Conservation (phyloP, 306 rosid genomes). For the Coriaria nepalensis region DNA sequence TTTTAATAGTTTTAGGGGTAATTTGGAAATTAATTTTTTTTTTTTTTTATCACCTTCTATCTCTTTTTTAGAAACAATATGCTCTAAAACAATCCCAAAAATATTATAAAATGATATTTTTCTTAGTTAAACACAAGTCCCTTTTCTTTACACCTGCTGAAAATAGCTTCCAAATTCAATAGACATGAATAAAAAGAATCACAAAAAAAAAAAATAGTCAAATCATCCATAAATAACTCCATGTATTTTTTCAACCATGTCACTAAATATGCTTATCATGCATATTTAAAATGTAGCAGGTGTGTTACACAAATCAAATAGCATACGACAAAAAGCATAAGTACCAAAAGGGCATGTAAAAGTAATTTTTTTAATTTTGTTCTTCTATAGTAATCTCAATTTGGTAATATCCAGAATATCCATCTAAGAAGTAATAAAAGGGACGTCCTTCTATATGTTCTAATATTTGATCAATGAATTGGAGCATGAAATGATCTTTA, state of each 20-base stretch:
- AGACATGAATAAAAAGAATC: background rate
- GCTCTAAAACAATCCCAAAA: background rate
- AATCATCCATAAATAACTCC: slow-evolving; percentile 1
- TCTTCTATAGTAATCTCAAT: background rate
- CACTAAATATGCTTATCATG: background rate
- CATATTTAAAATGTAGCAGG: slow-evolving; percentile 1
- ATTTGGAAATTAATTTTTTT: background rate
- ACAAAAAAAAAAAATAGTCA: background rate
- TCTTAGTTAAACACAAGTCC: background rate
- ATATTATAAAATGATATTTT: background rate
- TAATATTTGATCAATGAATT: background rate
- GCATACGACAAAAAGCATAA: background rate
- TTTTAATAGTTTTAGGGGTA: background rate
- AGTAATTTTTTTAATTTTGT: background rate
- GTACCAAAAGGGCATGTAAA: slow-evolving; percentile 1
- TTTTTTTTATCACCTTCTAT: background rate
- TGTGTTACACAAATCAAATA: background rate
- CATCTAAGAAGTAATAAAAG: background rate
- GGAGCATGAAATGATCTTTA: background rate
- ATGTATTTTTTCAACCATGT: background rate
- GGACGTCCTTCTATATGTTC: background rate
- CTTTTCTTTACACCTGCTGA: background rate
- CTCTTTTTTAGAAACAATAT: background rate
- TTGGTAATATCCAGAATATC: background rate
- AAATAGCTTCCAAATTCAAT: background rate